Evolutionary conservation across 805 yeast genomes (phyloP).

Genomic region (Myxozyma sirexii): DNA sequence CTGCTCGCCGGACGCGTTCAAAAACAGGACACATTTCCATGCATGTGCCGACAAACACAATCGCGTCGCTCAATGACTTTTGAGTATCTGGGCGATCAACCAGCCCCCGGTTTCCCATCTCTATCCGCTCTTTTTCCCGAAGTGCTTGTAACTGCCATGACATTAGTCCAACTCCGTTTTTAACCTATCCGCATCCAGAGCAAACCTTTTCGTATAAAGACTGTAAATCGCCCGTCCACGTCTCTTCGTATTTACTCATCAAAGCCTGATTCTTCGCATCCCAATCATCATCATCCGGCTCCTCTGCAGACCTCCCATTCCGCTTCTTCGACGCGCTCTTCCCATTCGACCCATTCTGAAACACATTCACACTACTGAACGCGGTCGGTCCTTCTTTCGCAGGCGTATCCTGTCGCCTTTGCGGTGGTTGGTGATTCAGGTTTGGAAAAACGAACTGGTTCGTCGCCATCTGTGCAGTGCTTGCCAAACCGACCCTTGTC

Average conservation of each 20-base stretch:
- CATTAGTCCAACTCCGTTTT: neutral
- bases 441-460: neutral
- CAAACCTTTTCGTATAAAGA: conserved; percentile 60
- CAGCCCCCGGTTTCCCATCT: conserved; percentile 51
- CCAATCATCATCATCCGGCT: conserved; percentile 22
- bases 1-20: conserved; percentile 84
- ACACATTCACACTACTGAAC: conserved; percentile 12
- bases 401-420: neutral
- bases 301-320: neutral
- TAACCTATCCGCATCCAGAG: neutral
- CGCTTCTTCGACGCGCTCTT: neutral
- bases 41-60: conserved; percentile 84
- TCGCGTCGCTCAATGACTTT: conserved; percentile 85
- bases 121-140: conserved; percentile 33
- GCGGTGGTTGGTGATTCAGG: neutral
- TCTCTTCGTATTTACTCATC: conserved; percentile 51
- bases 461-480: conserved; percentile 3
- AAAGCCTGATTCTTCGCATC: conserved; percentile 30
- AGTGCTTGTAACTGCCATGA: conserved; percentile 25
- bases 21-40: conserved; percentile 92
- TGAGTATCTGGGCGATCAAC: conserved; percentile 86
- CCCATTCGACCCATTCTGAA: neutral
- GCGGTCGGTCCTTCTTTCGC: neutral
- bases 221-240: conserved; percentile 56
- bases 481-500: too few species aligned